phyloP scores from a whole-genome alignment of 495 filamentous ascomycete species.

The Penicillium ucsense region DNA sequence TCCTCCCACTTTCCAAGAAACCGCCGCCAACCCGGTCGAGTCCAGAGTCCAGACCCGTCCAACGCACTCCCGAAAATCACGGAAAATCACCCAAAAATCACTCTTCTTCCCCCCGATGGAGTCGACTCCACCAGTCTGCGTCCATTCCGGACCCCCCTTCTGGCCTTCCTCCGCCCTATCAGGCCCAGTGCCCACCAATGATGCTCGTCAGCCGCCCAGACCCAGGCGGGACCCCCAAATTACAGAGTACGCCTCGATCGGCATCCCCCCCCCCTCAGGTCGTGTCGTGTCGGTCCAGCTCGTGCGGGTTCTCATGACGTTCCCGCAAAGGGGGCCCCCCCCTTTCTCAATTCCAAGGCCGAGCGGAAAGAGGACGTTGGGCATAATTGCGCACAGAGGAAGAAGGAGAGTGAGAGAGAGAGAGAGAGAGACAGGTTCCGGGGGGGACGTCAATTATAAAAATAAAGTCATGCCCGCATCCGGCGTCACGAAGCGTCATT shows the following conservation, averaged over 20 bases:
- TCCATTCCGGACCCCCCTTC: constrained; percentile 8
- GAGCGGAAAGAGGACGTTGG: too few species aligned
- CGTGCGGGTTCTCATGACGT: constrained; percentile 16
- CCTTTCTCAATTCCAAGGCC: neutral
- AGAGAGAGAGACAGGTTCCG: too few species aligned
- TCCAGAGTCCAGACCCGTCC: too few species aligned
- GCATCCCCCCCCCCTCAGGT: neutral
- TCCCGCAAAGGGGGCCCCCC: constrained; percentile 14
- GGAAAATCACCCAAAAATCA: too few species aligned
- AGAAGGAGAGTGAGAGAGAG: too few species aligned
- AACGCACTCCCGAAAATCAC: too few species aligned
- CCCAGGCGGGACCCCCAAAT: neutral
- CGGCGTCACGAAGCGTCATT: constrained; percentile 1
- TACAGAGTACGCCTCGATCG: constrained; percentile 8
- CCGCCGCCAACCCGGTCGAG: too few species aligned
- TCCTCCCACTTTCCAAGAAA: too few species aligned
- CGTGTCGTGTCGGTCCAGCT: too few species aligned
- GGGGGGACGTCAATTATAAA: neutral
- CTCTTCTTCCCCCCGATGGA: too few species aligned
- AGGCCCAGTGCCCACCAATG: constrained; percentile 13
- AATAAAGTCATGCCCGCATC: constrained; percentile 16
- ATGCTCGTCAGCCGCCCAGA: constrained; percentile 13
- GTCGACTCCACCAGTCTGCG: neutral
- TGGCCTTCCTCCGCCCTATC: constrained; percentile 7
- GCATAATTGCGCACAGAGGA: too few species aligned